A percentile compares a stretch with the other conserved stretches of the same genome.
Evolutionary conservation across 768 basidiomycete genomes (phyloP).

Genomic region (Kwoniella botswanensis): DNA sequence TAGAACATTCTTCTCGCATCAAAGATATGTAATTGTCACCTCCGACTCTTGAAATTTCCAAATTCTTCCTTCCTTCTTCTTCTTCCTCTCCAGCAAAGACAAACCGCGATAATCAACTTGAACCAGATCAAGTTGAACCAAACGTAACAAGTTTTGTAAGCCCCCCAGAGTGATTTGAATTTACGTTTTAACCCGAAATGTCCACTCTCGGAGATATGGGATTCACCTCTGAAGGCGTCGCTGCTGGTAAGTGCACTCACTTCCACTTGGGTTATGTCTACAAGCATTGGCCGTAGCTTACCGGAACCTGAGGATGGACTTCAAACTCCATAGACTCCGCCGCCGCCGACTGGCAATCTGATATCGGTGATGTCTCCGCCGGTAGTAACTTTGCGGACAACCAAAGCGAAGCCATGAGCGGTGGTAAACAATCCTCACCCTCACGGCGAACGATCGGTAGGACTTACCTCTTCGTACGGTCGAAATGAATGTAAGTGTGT

Average conservation of each 20-base stretch:
- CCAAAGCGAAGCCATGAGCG: background rate
- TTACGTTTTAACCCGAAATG: background rate
- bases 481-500: background rate
- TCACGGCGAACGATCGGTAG: background rate
- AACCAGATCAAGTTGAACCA: background rate
- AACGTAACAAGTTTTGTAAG: background rate
- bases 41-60: background rate
- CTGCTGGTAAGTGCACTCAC: background rate
- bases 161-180: background rate
- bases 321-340: background rate
- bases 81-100: background rate
- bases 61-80: constrained; percentile 4
- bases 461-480: background rate
- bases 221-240: constrained; percentile 7
- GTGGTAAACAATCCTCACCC: background rate
- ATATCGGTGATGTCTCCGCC: constrained; percentile 6
- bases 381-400: background rate
- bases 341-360: constrained; percentile 6
- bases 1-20: background rate
- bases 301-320: background rate
- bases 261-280: background rate
- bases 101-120: background rate
- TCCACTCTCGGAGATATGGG: constrained; percentile 2
- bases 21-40: background rate
- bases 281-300: background rate